Base-by-base conservation (phyloP, 1,139 yeast species). In the Nakaseomyces kungkrabaensis region DNA sequence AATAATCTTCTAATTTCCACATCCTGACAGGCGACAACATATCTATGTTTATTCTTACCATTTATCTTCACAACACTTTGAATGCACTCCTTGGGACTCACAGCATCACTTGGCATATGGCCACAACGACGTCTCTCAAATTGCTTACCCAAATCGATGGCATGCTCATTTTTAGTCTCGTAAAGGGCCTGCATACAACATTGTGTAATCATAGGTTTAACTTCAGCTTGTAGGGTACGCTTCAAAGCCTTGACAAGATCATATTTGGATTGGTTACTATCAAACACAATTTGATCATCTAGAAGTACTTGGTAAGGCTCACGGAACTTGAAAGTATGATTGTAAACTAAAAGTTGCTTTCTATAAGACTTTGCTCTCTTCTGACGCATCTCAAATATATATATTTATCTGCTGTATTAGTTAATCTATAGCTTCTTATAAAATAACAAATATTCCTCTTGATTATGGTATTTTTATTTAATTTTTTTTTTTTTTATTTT, bases 151-250 rank as follows among this genome's bases (percentile, higher is more conserved):
- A 83, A 62, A 34, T 77, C 84, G 50, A 92, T 87, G 2, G 95
- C 95, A 4, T 68, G 71, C 60, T 85, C 88, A 60, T 87, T 78
- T 29, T 79, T 77, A 9, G 85, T 74, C 47, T 76, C 75, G 65
- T 92, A 94, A 37, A 92, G 71, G 27, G 86, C 84, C 64, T 88
- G 88, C 75, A 94, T 87, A 60, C 96, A 86, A 63, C 98, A 94
- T 68, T 92, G 98, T 1, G 98, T 88, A 49, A 94, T 85, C 95
- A 92, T 79, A n/a, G 89, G 88, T 63, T 92, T 92, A 45, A 83
- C 78, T 61, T 85, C 90, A 5, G 83, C 87, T 65, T 90, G 97
- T 8, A 90, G 72, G 0, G 96, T 88, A 55, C 95, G 73, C 51
- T 78, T 73, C 41, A 92, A 70, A n/a, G 94, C 96, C 62, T 85